phyloP scores from a whole-genome alignment of 768 basidiomycete species.

The Psilocybe cyanescens region DNA sequence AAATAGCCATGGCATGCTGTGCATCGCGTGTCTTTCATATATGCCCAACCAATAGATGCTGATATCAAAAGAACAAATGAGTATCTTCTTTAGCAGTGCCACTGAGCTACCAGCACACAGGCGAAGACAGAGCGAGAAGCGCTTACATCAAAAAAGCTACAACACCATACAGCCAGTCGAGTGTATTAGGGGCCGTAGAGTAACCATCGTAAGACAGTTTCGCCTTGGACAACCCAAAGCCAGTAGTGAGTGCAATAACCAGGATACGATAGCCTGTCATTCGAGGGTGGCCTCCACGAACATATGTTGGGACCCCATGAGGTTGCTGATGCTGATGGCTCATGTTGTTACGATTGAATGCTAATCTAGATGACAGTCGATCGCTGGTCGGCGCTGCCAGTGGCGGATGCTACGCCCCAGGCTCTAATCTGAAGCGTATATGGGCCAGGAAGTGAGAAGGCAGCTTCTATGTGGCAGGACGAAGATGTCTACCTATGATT shows the following conservation, averaged over 20 bases:
- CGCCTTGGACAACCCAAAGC: slow-evolving; percentile 29
- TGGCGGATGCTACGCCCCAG: not conserved
- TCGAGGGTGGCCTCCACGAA: slow-evolving; percentile 12
- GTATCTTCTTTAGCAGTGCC: not conserved
- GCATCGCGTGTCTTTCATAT: slow-evolving; percentile 28
- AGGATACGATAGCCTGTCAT: slow-evolving; percentile 29
- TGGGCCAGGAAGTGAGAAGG: not conserved
- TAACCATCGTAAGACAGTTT: slow-evolving; percentile 27
- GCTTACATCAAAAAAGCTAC: slow-evolving; percentile 30
- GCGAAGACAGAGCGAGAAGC: not conserved
- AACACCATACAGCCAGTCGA: slow-evolving; percentile 34
- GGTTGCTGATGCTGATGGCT: not conserved
- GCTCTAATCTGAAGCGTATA: not conserved
- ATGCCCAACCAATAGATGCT: slow-evolving; percentile 34
- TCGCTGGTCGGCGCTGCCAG: too few relatives aligned
- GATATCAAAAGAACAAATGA: not conserved
- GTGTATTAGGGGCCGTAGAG: slow-evolving; percentile 29
- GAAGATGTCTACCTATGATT: not conserved
- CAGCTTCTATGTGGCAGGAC: not conserved
- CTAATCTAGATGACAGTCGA: too few relatives aligned
- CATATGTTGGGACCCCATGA: not conserved
- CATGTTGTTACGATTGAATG: not conserved
- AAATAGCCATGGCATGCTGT: slow-evolving; percentile 29
- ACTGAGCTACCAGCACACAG: not conserved
- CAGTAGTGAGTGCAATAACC: slow-evolving; percentile 24